Evolutionary conservation across 257 asterid genomes (phyloP), one percentile per base, ranked within the genome.

Genomic region (Coffea eugenioides): DNA sequence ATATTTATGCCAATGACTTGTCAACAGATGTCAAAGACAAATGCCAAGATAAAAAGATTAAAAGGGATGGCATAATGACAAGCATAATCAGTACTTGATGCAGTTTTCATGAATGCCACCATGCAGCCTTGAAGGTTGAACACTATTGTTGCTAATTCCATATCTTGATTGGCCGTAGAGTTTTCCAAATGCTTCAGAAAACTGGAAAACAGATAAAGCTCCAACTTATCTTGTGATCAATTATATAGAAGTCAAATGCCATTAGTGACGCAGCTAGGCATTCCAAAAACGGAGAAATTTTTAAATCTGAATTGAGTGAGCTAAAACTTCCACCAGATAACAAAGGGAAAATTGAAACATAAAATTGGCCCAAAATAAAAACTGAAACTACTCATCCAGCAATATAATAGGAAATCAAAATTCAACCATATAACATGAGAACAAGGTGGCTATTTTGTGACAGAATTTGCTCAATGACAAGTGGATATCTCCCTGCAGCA

Each of bases 171-270:
- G 99, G 83, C 99, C 79, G 39, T 94, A 96, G 62, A 94, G 87
- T 90, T 91, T 91, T 83, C 97, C 99, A 84, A 96, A 89, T 75
- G 92, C 93, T 86, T 85, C 97, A 39, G 99, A 91, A 79, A 91
- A 83, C 99, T 96, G 95, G 41, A 56, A 57, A 65, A 7, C 43
- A 43, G 57, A 54, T 45, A 67, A 77, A 71, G 36, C 7, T 73
- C 61, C 31, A 81, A 41, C 59, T 76, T 81, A 21, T 11, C 20
- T 71, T 64, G 25, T 56, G 46, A 18, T 70, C 20, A 27, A 67
- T 39, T 76, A 71, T 43, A n/a, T 56, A 69, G 15, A 64, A 76
- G 48, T 18, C 36, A 10, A 14, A 56, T 41, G 20, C 48, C 45
- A 54, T 34, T 52, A 20, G 27, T 36, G 21, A 56, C 21, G 16